Evolutionary conservation across 805 yeast genomes (phyloP).

Genomic region (Yarrowia sp.): DNA sequence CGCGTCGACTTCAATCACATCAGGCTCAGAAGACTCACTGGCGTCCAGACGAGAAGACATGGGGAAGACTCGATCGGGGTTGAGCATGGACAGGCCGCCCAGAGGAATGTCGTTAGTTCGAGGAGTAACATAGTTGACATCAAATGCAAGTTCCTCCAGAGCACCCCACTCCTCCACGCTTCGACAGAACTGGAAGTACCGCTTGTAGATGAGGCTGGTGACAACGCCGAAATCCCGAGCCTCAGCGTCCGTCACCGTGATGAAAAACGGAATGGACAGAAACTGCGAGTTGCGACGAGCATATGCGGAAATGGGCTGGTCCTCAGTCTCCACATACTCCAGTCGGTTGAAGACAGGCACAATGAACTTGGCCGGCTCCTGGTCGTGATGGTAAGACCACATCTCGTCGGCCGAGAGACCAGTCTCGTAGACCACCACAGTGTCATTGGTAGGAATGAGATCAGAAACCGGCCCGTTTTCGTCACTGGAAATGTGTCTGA

Average conservation of each 20-base stretch:
- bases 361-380: conserved; percentile 27
- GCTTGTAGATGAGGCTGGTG: conserved; percentile 47
- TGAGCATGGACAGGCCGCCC: conserved; percentile 1
- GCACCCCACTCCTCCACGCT: not conserved
- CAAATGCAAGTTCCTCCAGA: not conserved
- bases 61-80: not conserved
- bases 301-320: not conserved
- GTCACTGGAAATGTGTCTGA: conserved; percentile 46
- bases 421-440: conserved; percentile 32
- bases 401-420: conserved; percentile 16
- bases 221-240: conserved; percentile 56
- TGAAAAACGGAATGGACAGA: conserved; percentile 77
- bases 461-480: conserved; percentile 11
- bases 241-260: conserved; percentile 55
- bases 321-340: not conserved
- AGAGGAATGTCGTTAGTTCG: conserved; percentile 11
- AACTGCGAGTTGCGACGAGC: conserved; percentile 34
- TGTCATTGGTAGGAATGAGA: conserved; percentile 26
- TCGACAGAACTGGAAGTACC: not conserved
- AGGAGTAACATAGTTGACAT: not conserved
- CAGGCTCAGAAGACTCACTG: conserved; percentile 9
- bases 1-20: conserved; percentile 7
- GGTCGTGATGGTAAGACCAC: conserved; percentile 10
- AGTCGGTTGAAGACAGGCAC: conserved; percentile 33
- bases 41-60: conserved; percentile 11